Evolutionary conservation across 805 yeast genomes (phyloP).

Genomic region (Lachancea nothofagi): DNA sequence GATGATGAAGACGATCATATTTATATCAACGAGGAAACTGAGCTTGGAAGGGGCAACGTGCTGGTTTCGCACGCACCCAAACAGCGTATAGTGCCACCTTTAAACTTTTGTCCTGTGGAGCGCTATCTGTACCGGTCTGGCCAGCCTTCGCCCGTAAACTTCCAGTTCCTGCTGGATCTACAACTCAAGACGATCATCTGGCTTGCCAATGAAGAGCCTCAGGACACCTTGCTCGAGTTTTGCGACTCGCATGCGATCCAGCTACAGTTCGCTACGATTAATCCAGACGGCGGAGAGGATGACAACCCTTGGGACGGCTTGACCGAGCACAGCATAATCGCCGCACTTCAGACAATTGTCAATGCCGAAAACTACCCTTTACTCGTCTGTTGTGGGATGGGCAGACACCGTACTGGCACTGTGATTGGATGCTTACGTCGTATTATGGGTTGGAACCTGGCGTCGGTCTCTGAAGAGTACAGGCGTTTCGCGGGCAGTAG

Average conservation of each 20-base stretch:
- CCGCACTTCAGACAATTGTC: slow-evolving; percentile 71
- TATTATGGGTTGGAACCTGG: slow-evolving; percentile 95
- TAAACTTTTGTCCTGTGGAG: slow-evolving; percentile 94
- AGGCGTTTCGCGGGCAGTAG: slow-evolving; percentile 88
- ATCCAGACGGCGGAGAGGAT: slow-evolving; percentile 64
- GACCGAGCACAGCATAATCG: slow-evolving; percentile 72
- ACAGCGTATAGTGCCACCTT: slow-evolving; percentile 79
- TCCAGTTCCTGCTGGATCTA: slow-evolving; percentile 72
- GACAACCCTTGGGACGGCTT: slow-evolving; percentile 95
- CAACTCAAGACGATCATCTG: slow-evolving; percentile 77
- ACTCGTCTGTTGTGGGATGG: slow-evolving; percentile 96
- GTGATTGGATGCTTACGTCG: slow-evolving; percentile 90
- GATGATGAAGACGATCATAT: slow-evolving; percentile 29
- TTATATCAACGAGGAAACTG: slow-evolving; percentile 31
- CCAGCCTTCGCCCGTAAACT: slow-evolving; percentile 90
- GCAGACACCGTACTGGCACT: slow-evolving; percentile 94
- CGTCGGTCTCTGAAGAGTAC: slow-evolving; percentile 88
- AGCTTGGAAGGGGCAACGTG: slow-evolving; percentile 26
- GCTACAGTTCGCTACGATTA: slow-evolving; percentile 76
- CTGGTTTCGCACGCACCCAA: slow-evolving; percentile 50
- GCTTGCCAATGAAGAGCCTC: slow-evolving; percentile 95
- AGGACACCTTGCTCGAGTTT: slow-evolving; percentile 77
- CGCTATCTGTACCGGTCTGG: slow-evolving; percentile 82
- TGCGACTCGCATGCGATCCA: slow-evolving; percentile 66
- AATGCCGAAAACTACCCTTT: slow-evolving; percentile 74